Conservation (phyloP, 495 filamentous ascomycete genomes). For the Penicillium pulvis region DNA sequence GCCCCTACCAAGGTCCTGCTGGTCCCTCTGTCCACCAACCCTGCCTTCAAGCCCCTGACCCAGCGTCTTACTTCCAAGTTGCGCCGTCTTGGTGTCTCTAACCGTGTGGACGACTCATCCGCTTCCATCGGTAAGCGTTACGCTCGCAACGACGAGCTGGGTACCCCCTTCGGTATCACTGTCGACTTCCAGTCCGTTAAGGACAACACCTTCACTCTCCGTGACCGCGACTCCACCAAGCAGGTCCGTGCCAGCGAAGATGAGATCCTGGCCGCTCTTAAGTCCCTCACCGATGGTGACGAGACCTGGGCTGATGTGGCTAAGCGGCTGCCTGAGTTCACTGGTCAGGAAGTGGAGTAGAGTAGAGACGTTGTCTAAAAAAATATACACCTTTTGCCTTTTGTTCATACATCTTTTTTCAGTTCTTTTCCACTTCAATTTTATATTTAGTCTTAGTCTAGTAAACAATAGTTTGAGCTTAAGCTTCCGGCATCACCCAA, state of each 20-base stretch:
- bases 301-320: slow-evolving; percentile 67
- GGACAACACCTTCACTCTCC: slow-evolving; percentile 67
- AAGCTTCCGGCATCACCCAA: slow-evolving; percentile 18
- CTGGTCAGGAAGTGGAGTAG: slow-evolving; percentile 67
- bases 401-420: background rate
- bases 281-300: slow-evolving; percentile 59
- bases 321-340: slow-evolving; percentile 64
- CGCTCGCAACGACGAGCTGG: slow-evolving; percentile 67
- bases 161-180: slow-evolving; percentile 67
- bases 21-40: slow-evolving; percentile 63
- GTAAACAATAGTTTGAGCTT: background rate
- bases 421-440: background rate
- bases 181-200: slow-evolving; percentile 71
- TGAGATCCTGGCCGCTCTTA: slow-evolving; percentile 64
- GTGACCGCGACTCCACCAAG: slow-evolving; percentile 67
- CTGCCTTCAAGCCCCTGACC: slow-evolving; percentile 59
- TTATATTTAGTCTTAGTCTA: background rate
- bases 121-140: slow-evolving; percentile 73
- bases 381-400: slow-evolving; percentile 27
- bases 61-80: slow-evolving; percentile 53
- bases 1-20: slow-evolving; percentile 72
- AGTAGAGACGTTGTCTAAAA: slow-evolving; percentile 13
- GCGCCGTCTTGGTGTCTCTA: slow-evolving; percentile 60
- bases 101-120: slow-evolving; percentile 64
- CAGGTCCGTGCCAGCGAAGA: slow-evolving; percentile 68